Percentiles rank a stretch among this genome's conserved stretches.
These are phyloP conservation scores for Scedosporium dehoogii DNA, from an alignment of 2,329 filamentous ascomycete species.

Conservation along the genomic window DNA sequence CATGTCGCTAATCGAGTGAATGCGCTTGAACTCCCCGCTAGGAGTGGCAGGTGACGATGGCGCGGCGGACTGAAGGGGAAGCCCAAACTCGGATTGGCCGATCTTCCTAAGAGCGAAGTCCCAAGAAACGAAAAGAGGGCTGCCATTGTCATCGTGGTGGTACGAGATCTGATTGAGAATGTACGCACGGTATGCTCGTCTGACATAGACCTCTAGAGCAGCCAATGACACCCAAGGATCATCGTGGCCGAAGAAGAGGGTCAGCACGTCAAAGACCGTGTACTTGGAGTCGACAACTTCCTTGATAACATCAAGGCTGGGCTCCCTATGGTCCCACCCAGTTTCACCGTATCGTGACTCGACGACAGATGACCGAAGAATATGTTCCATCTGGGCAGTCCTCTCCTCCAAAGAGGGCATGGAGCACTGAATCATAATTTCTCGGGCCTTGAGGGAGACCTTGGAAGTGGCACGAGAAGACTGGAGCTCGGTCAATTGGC, in stretches of 20 bases:
- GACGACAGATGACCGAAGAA: conserved; percentile 86
- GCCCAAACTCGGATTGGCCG: conserved; percentile 80
- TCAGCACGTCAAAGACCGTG: conserved; percentile 93
- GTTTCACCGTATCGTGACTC: conserved; percentile 97
- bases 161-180: conserved; percentile 84
- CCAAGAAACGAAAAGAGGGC: conserved; percentile 76
- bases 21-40: conserved; percentile 58
- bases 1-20: conserved; percentile 95
- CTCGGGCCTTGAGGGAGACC: conserved; percentile 92
- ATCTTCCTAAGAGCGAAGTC: conserved; percentile 93
- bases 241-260: conserved; percentile 88
- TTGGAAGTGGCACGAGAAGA: conserved; percentile 74
- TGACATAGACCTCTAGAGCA: conserved; percentile 90
- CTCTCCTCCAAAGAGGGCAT: conserved; percentile 94
- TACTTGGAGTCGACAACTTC: conserved; percentile 98
- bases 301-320: conserved; percentile 82
- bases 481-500: conserved; percentile 83
- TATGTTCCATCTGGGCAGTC: conserved; percentile 95
- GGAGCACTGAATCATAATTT: conserved; percentile 94
- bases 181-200: conserved; percentile 94
- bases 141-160: conserved; percentile 65
- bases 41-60: conserved; percentile 80
- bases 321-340: conserved; percentile 92
- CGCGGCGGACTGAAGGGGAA: conserved; percentile 67
- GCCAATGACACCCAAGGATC: conserved; percentile 92